Conservation (phyloP, 1,284 basidiomycete genomes). For the Cutaneotrichosporon dermatis region DNA sequence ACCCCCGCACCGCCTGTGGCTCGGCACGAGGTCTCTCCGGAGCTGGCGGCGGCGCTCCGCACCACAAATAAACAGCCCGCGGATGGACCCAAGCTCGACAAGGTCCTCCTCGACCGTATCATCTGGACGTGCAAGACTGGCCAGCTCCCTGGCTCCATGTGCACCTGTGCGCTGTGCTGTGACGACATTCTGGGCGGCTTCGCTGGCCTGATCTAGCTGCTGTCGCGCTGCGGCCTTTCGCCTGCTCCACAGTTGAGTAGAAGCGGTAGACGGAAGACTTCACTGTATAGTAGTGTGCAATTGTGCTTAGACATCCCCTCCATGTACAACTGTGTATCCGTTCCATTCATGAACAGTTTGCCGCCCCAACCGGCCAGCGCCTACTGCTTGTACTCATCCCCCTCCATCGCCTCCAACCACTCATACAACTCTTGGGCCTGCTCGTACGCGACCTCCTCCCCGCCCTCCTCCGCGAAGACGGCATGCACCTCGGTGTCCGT, state of each 20-base stretch:
- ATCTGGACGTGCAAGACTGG: not conserved
- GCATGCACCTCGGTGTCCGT: conserved; percentile 55
- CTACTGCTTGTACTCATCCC: conserved; percentile 21
- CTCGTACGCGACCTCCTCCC: conserved; percentile 44
- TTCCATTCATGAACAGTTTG: too few species aligned
- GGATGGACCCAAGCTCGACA: not conserved
- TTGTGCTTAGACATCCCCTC: too few species aligned
- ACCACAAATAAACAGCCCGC: not conserved
- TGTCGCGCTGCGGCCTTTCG: too few species aligned
- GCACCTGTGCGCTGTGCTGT: not conserved
- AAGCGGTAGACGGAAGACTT: too few species aligned
- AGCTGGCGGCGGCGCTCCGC: not conserved
- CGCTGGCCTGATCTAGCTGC: not conserved
- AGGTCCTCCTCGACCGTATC: not conserved
- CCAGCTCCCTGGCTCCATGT: not conserved
- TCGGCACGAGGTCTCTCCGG: not conserved
- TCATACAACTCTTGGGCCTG: conserved; percentile 24
- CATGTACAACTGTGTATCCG: too few species aligned
- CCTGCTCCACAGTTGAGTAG: too few species aligned
- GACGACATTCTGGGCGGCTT: not conserved
- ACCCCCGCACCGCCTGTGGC: not conserved
- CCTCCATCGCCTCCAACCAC: conserved; percentile 17
- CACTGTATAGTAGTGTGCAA: too few species aligned
- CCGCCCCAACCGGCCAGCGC: too few species aligned
- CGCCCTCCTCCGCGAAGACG: conserved; percentile 56